These are phyloP conservation scores for Calocera viscosa DNA, from an alignment of 768 basidiomycete species.

Conservation along the genomic window DNA sequence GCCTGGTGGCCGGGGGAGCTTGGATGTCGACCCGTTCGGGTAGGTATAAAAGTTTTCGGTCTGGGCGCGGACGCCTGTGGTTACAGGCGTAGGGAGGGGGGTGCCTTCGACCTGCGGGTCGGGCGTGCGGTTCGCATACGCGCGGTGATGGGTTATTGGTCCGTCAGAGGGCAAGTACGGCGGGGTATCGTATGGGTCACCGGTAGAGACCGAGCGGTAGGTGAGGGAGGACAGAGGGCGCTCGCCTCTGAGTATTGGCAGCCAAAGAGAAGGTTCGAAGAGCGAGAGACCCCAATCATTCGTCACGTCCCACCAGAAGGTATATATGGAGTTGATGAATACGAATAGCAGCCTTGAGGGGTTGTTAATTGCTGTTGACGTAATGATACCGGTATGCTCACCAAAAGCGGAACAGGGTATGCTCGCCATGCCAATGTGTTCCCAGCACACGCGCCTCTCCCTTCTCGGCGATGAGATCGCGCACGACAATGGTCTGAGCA, in stretches of 20 bases:
- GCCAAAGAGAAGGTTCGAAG: conserved; percentile 35
- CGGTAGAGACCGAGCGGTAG: neutral
- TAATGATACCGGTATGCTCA: conserved; percentile 27
- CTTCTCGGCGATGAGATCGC: conserved; percentile 42
- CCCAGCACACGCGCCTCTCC: conserved; percentile 33
- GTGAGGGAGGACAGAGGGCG: neutral
- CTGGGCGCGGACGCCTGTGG: neutral
- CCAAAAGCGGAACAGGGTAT: conserved; percentile 76
- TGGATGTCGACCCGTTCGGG: neutral
- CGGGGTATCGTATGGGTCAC: neutral
- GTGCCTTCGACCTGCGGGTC: neutral
- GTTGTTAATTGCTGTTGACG: conserved; percentile 4
- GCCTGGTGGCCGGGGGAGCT: conserved; percentile 44
- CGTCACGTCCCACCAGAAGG: conserved; percentile 98
- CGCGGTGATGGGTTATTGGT: neutral
- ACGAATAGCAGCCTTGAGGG: conserved; percentile 64
- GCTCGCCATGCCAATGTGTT: conserved; percentile 58
- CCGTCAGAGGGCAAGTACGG: neutral
- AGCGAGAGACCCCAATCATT: conserved; percentile 93
- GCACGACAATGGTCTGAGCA: conserved; percentile 60
- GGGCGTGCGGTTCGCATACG: neutral
- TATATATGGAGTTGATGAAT: conserved; percentile 78
- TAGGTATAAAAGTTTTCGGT: neutral
- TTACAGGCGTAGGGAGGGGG: neutral
- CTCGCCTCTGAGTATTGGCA: conserved; percentile 8